A percentile compares a stretch with the other conserved stretches of the same genome.
Evolutionary conservation across 352 stramenopile species (phyloP).

Genomic region (Halophytophthora polymorphica): DNA sequence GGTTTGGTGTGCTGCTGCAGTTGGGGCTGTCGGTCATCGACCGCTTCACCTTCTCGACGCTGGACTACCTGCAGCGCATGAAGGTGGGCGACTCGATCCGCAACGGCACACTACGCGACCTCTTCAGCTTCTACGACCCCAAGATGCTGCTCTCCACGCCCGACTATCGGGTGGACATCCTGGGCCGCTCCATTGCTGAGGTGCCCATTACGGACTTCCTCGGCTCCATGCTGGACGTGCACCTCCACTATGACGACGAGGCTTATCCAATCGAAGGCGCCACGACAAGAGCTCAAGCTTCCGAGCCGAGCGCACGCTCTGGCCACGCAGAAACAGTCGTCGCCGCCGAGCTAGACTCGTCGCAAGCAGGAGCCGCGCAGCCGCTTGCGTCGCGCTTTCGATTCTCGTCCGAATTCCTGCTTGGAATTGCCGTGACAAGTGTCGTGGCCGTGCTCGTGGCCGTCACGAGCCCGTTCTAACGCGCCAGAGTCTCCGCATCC

Average conservation of each 20-base stretch:
- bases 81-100: slow-evolving; percentile 74
- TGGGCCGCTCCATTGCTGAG: slow-evolving; percentile 62
- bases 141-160: slow-evolving; percentile 81
- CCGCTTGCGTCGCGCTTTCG: slow-evolving; percentile 20
- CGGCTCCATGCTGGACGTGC: slow-evolving; percentile 81
- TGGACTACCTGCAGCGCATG: slow-evolving; percentile 87
- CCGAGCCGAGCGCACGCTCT: too few species aligned
- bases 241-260: slow-evolving; percentile 69
- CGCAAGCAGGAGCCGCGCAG: too few species aligned
- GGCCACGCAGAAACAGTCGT: too few species aligned
- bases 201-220: slow-evolving; percentile 88
- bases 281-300: neutral
- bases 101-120: slow-evolving; percentile 56
- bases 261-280: slow-evolving; percentile 64
- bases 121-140: slow-evolving; percentile 84
- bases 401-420: slow-evolving; percentile 48
- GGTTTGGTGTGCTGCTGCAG: slow-evolving; percentile 19
- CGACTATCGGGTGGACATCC: slow-evolving; percentile 71
- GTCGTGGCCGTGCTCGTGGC: slow-evolving; percentile 22
- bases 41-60: slow-evolving; percentile 86
- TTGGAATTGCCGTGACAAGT: slow-evolving; percentile 12
- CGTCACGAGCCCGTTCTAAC: too few species aligned
- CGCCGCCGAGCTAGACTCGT: too few species aligned
- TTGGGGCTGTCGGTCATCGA: slow-evolving; percentile 86
- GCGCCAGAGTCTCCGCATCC: too few species aligned